phyloP scores from a whole-genome alignment of 306 rosid species.

The Sphenostylis stenocarpa region DNA sequence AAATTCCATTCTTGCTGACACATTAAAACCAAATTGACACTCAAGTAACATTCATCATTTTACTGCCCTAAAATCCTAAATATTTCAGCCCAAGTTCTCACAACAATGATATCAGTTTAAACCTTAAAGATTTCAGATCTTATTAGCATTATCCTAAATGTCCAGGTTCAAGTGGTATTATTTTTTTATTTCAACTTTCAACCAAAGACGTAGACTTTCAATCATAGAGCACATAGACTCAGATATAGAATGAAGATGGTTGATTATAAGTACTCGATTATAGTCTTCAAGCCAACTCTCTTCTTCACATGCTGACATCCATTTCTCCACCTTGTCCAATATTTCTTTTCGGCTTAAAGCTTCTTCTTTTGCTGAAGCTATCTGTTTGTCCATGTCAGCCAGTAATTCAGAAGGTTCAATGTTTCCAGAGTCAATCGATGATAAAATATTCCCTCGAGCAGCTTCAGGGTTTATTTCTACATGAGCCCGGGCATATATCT shows the following conservation, averaged over 20 bases:
- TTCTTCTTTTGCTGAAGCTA: constrained; percentile 78
- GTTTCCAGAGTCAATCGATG: constrained; percentile 70
- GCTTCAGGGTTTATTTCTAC: constrained; percentile 77
- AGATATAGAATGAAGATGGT: neutral
- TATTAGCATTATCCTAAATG: neutral
- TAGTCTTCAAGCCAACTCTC: constrained; percentile 99
- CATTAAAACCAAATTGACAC: neutral
- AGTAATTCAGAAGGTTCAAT: constrained; percentile 79
- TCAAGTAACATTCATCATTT: neutral
- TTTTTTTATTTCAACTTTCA: neutral
- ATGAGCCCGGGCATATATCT: constrained; percentile 73
- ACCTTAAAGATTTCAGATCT: neutral
- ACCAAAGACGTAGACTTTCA: neutral
- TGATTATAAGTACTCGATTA: constrained; percentile 61
- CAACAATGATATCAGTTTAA: neutral
- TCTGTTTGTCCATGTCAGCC: constrained; percentile 89
- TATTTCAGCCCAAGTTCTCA: neutral
- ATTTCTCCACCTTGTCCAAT: constrained; percentile 91
- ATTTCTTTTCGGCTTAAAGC: constrained; percentile 86
- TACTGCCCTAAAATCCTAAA: neutral
- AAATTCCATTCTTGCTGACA: neutral
- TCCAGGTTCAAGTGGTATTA: neutral
- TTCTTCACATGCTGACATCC: constrained; percentile 99
- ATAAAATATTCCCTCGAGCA: constrained; percentile 74
- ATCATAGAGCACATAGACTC: neutral